These are phyloP conservation scores for Claviceps humidiphila DNA, from an alignment of 2,329 filamentous ascomycete species.

Conservation along the genomic window DNA sequence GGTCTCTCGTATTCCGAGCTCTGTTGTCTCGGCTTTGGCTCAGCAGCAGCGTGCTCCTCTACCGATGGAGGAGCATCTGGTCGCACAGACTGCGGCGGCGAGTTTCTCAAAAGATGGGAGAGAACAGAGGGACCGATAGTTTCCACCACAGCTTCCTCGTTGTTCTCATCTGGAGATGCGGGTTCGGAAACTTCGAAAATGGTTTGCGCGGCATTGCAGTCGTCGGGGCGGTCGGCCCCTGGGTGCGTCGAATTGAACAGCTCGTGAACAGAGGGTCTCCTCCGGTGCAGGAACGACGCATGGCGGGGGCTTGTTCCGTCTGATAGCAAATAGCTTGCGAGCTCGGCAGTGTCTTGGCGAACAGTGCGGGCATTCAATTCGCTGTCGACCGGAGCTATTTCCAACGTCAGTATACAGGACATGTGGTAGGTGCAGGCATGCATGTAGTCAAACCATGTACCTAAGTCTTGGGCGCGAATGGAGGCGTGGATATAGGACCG, in stretches of 20 bases:
- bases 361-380: slow-evolving; percentile 65
- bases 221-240: slow-evolving; percentile 11
- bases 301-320: slow-evolving; percentile 36
- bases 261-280: slow-evolving; percentile 18
- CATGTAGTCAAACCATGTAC: slow-evolving; percentile 20
- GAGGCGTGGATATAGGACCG: slow-evolving; percentile 60
- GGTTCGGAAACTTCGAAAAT: slow-evolving; percentile 50
- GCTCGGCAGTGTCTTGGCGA: slow-evolving; percentile 74
- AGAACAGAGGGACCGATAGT: slow-evolving; percentile 28
- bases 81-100: slow-evolving; percentile 27
- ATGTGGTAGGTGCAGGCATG: no score
- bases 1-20: slow-evolving; percentile 2
- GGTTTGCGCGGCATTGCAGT: slow-evolving; percentile 27
- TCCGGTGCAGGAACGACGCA: slow-evolving; percentile 32
- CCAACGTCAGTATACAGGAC: not conserved
- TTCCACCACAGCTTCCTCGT: slow-evolving; percentile 8
- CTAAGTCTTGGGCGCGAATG: slow-evolving; percentile 42
- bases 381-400: slow-evolving; percentile 46
- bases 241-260: slow-evolving; percentile 12
- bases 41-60: not conserved
- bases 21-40: slow-evolving; percentile 1
- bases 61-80: slow-evolving; percentile 5
- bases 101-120: slow-evolving; percentile 35
- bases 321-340: slow-evolving; percentile 69
- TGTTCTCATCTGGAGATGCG: slow-evolving; percentile 13